These are phyloP conservation scores for Alternaria consortialis DNA, from an alignment of 2,329 filamentous ascomycete genomes.

Conservation along the genomic window DNA sequence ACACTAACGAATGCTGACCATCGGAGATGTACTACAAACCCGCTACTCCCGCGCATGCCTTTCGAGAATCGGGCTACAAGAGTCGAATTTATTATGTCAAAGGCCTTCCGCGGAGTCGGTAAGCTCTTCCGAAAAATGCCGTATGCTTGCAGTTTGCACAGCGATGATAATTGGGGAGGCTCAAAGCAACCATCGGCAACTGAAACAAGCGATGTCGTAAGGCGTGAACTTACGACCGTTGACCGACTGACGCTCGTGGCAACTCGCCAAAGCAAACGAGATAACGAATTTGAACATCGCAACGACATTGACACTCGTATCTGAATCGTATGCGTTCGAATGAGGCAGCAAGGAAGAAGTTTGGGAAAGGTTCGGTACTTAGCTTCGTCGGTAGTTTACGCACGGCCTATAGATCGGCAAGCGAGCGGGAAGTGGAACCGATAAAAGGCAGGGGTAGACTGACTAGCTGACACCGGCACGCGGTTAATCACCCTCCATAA, in stretches of 20 bases:
- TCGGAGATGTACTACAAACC: background rate
- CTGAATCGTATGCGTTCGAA: background rate
- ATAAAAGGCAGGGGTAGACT: background rate
- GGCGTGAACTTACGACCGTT: background rate
- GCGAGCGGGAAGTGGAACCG: slow-evolving; percentile 2
- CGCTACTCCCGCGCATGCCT: background rate
- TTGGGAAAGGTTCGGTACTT: background rate
- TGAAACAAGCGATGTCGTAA: background rate
- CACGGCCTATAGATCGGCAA: background rate
- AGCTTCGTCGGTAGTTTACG: background rate
- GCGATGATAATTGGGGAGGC: background rate
- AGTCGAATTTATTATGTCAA: background rate
- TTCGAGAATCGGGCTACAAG: background rate
- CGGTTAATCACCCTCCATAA: background rate
- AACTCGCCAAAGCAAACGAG: background rate
- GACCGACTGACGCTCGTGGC: background rate
- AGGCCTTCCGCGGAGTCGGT: background rate
- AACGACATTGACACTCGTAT: background rate
- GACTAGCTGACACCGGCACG: slow-evolving; percentile 5
- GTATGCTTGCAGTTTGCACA: background rate
- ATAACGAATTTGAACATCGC: background rate
- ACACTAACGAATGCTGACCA: background rate
- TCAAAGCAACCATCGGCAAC: background rate
- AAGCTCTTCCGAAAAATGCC: background rate
- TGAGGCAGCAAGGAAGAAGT: background rate